A percentile compares a stretch with the other conserved stretches of the same genome.
Evolutionary conservation across 1,284 basidiomycete species (phyloP).

Genomic region (Polyporus tsugae): DNA sequence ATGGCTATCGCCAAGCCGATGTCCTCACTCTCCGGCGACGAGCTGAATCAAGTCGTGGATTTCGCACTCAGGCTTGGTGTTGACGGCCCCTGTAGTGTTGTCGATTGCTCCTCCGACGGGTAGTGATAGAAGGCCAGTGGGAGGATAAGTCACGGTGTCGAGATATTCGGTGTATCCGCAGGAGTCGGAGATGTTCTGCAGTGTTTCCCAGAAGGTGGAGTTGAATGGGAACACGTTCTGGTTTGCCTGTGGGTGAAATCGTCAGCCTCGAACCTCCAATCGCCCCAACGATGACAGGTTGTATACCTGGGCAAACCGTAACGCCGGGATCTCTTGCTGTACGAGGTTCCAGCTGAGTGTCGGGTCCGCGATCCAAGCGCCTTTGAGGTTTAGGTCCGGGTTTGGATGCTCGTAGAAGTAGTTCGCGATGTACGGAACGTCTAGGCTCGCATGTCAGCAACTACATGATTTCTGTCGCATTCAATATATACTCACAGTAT

Average conservation of each 20-base stretch:
- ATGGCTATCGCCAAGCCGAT: background rate
- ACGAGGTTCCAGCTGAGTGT: conserved; percentile 45
- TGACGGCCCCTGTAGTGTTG: conserved; percentile 35
- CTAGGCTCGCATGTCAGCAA: conserved; percentile 27
- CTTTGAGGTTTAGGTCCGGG: conserved; percentile 46
- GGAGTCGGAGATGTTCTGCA: conserved; percentile 46
- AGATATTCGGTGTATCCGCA: conserved; percentile 53
- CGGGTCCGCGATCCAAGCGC: conserved; percentile 51
- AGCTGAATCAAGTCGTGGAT: conserved; percentile 50
- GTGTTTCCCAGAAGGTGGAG: conserved; percentile 42
- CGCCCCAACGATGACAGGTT: background rate
- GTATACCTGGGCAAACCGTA: conserved; percentile 45
- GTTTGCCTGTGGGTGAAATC: conserved; percentile 49
- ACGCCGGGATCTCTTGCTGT: conserved; percentile 49
- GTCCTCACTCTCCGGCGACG: conserved; percentile 48
- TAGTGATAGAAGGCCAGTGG: conserved; percentile 56
- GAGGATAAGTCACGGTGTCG: conserved; percentile 50
- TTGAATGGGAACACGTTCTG: conserved; percentile 58
- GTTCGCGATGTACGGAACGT: conserved; percentile 51
- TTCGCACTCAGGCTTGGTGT: conserved; percentile 46
- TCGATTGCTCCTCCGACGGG: conserved; percentile 47
- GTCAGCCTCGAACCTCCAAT: background rate
- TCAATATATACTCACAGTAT: conserved; percentile 40
- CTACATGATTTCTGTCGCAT: background rate
- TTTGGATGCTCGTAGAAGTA: conserved; percentile 49